phyloP scores from a whole-genome alignment of 1,139 yeast species.

The Williopsis jadinii region DNA sequence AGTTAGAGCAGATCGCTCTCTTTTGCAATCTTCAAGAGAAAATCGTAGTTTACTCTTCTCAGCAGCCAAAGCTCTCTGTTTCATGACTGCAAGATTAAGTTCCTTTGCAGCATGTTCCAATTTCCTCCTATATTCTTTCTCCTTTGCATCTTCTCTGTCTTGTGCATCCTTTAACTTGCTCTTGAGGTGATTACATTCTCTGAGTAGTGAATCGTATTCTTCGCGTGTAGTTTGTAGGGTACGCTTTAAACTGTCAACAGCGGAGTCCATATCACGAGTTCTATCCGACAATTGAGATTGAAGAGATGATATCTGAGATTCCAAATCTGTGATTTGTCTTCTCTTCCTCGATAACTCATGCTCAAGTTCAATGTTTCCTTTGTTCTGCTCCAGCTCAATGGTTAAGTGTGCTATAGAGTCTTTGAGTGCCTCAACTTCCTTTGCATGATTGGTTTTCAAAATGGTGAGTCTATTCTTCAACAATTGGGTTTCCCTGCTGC shows the following conservation, averaged over 20 bases:
- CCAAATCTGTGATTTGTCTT: conserved; percentile 21
- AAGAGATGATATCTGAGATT: conserved; percentile 10
- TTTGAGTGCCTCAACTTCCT: conserved; percentile 18
- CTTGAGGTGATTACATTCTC: conserved; percentile 27
- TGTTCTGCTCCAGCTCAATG: background rate
- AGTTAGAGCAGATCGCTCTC: conserved; percentile 33
- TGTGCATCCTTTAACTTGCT: conserved; percentile 23
- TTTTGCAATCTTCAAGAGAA: conserved; percentile 33
- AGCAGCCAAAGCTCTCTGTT: conserved; percentile 40
- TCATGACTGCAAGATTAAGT: conserved; percentile 38
- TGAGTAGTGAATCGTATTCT: conserved; percentile 27
- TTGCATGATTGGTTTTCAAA: conserved; percentile 16
- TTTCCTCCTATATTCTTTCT: conserved; percentile 22
- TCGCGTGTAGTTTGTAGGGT: conserved; percentile 24
- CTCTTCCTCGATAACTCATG: conserved; percentile 10
- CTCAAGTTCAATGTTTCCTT: conserved; percentile 2
- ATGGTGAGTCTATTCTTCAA: conserved; percentile 18
- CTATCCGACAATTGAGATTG: conserved; percentile 12
- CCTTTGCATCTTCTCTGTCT: conserved; percentile 15
- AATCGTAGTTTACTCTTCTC: conserved; percentile 42
- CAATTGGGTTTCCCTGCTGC: conserved; percentile 19
- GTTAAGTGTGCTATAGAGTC: background rate
- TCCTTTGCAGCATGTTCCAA: conserved; percentile 33
- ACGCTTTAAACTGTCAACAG: conserved; percentile 29
- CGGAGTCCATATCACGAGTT: conserved; percentile 16